Conservation (phyloP, 1,284 basidiomycete genomes). For the Puccinia novopanici region DNA sequence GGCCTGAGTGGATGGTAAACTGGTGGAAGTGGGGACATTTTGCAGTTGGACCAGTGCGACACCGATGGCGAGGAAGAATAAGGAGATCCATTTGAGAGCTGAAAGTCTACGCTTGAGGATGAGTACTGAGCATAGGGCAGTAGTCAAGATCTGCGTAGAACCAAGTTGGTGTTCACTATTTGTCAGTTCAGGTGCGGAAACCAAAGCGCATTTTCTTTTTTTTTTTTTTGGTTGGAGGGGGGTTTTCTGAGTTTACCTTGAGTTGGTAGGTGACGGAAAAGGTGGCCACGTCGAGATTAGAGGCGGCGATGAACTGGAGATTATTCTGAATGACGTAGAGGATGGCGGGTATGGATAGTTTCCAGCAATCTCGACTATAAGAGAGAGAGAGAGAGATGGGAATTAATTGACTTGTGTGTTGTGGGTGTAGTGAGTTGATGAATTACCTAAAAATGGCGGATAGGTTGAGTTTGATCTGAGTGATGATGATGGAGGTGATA, state of each 20-base stretch:
- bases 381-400: background rate
- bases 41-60: too few species aligned
- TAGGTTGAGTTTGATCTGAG: conserved; percentile 20
- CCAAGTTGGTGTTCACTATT: too few species aligned
- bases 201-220: background rate
- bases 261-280: conserved; percentile 68
- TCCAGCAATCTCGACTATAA: conserved; percentile 88
- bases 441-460: conserved; percentile 19
- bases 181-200: too few species aligned
- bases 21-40: too few species aligned
- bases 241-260: too few species aligned
- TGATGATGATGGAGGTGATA: conserved; percentile 3
- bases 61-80: too few species aligned
- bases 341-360: conserved; percentile 90
- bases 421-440: background rate
- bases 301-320: conserved; percentile 88
- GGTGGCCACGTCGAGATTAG: conserved; percentile 88
- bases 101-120: too few species aligned
- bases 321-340: conserved; percentile 97
- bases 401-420: background rate
- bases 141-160: too few species aligned
- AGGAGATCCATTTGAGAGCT: too few species aligned
- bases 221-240: too few species aligned
- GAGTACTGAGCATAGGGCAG: too few species aligned
- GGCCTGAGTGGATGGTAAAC: too few species aligned